Base-by-base conservation (phyloP, 2,329 filamentous ascomycete species). In the Thielaviopsis ethacetica region DNA sequence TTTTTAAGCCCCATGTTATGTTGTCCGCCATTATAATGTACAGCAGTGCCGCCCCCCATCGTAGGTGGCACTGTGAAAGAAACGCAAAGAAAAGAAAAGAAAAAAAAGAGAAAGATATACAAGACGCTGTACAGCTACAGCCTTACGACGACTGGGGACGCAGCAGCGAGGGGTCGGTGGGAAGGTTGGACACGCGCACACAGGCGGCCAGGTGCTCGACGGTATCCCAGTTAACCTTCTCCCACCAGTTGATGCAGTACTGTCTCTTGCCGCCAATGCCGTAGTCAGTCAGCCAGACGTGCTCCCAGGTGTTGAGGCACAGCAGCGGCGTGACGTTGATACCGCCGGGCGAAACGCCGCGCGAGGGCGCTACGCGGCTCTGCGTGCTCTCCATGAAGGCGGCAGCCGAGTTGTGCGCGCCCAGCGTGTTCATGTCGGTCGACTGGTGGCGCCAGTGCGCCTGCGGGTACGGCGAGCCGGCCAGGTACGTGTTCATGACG, bases 301-400 rank as follows among this genome's bases (percentile, higher is more conserved):
- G 93, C 75, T 97, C 85, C 93, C 93, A 98, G 5, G 90, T 95
- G 73, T 90, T 97, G 61, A 97, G 79, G 69, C 91, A 96, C 65
- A 98, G 75, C 62, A 97, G 76, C 13, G 91, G 91, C 59, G 82
- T 76, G 38, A 91, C 71, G 54, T 85, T 78, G 63, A 82, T 78
- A 60, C 84, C 84, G 47, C 85, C 86, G 1, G 85, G 83, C 15
- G 58, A 62, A 56, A 68, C 65, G 62, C 65, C 67, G 61, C 62
- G 66, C 26, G 63, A 60, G n/a, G 60, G 58, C 30, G 41, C 34
- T 4, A 50, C 57, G n/a, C 57, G 38, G 9, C 19, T 24, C 58
- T 63, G 62, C 34, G 63, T 62, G 27, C 66, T 66, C 62, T 66
- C 63, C 41, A 69, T 68, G 19, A 64, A 64, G 12, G 67, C 63